These are phyloP conservation scores for Phytophthora constricta DNA, from an alignment of 352 stramenopile genomes.

Conservation along the genomic window DNA sequence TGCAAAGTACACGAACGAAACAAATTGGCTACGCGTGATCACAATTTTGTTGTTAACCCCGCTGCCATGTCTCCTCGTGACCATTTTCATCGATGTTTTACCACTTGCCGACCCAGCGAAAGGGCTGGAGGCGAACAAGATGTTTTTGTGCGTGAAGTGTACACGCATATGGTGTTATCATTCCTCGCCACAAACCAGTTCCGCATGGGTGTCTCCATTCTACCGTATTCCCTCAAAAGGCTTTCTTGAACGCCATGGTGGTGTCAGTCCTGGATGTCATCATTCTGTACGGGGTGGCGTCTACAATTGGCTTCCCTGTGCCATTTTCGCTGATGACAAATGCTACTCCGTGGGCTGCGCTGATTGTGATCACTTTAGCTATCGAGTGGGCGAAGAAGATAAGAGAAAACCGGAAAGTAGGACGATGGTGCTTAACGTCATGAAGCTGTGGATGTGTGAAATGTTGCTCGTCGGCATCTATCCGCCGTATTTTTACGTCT, in stretches of 20 bases:
- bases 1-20: conserved; percentile 14
- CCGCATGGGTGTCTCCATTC: conserved; percentile 14
- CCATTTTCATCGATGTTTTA: conserved; percentile 26
- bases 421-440: conserved; percentile 12
- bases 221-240: conserved; percentile 1
- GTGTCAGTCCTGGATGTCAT: conserved; percentile 1
- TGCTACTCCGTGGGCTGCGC: conserved; percentile 4
- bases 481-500: conserved; percentile 27
- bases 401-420: neutral
- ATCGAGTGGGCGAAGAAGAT: conserved; percentile 16
- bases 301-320: conserved; percentile 11
- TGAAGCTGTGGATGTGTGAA: conserved; percentile 27
- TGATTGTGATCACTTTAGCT: conserved; percentile 11
- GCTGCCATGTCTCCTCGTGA: conserved; percentile 26
- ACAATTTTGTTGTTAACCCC: conserved; percentile 18
- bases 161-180: conserved; percentile 23
- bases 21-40: conserved; percentile 10
- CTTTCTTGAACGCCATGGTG: neutral
- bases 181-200: conserved; percentile 23
- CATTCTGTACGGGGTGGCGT: conserved; percentile 14
- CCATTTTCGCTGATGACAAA: conserved; percentile 15
- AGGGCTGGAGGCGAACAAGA: conserved; percentile 14
- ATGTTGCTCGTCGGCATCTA: conserved; percentile 15
- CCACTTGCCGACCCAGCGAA: conserved; percentile 12
- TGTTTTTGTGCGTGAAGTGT: conserved; percentile 28